phyloP scores from a whole-genome alignment of 23 red algal genomes.

The Gracilaria caudata region DNA sequence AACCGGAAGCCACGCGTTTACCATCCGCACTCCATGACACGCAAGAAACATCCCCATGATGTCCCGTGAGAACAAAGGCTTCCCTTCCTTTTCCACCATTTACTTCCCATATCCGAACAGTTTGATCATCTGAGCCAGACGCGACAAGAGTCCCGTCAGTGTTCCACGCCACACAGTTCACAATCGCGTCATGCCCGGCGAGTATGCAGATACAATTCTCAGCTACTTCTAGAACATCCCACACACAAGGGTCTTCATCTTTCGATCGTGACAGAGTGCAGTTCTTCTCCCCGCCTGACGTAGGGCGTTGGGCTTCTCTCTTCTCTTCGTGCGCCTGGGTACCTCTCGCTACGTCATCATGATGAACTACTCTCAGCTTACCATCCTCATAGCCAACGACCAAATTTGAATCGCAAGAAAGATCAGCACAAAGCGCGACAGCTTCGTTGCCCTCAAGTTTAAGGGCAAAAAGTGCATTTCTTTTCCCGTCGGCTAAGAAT shows the following conservation, averaged over 20 bases:
- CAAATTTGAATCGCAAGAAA: background rate
- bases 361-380: background rate
- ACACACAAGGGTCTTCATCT: background rate
- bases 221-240: background rate
- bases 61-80: background rate
- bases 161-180: conserved; percentile 53
- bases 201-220: background rate
- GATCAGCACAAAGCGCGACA: background rate
- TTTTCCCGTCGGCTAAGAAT: background rate
- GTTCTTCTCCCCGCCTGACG: background rate
- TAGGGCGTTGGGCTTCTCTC: background rate
- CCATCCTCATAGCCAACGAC: background rate
- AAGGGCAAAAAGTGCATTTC: background rate
- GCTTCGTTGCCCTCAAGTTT: background rate
- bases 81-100: too few species aligned
- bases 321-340: background rate
- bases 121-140: conserved; percentile 63
- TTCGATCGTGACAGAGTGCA: background rate
- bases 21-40: background rate
- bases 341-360: background rate
- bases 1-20: background rate
- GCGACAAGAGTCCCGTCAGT: conserved; percentile 45
- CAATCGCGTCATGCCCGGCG: conserved; percentile 47
- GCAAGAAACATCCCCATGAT: background rate
- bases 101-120: conserved; percentile 20